Percentiles rank a stretch among this genome's conserved stretches.
These are phyloP conservation scores for Eucalyptus regnans DNA, from an alignment of 345 rosid species.

Conservation along the genomic window DNA sequence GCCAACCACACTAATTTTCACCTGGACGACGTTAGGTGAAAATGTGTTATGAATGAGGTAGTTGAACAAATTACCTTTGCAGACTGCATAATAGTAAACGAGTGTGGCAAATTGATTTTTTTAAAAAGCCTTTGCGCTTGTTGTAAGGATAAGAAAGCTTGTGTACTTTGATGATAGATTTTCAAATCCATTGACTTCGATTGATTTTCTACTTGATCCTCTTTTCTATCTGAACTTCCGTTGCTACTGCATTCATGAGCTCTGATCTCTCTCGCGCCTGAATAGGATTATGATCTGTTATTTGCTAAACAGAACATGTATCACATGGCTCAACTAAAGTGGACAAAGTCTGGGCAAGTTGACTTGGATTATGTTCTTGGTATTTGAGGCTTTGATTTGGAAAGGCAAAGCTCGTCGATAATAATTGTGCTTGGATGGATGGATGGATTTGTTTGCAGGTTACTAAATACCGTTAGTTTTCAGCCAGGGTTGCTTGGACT, in stretches of 20 bases:
- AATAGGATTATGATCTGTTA: background rate
- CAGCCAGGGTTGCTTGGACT: background rate
- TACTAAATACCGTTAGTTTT: background rate
- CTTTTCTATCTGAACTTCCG: background rate
- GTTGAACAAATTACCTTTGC: slow-evolving; percentile 96
- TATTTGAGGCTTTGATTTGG: slow-evolving; percentile 95
- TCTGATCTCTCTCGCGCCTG: background rate
- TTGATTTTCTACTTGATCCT: background rate
- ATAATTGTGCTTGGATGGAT: background rate
- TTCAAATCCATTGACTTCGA: background rate
- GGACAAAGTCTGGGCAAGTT: slow-evolving; percentile 71
- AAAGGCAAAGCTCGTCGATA: slow-evolving; percentile 26
- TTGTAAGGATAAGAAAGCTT: background rate
- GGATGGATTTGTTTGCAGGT: background rate
- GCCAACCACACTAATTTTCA: slow-evolving; percentile 83
- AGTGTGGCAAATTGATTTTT: slow-evolving; percentile 3
- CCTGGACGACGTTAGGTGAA: slow-evolving; percentile 72
- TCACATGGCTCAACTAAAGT: slow-evolving; percentile 63
- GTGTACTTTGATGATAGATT: background rate
- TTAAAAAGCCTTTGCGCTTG: background rate
- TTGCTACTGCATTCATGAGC: background rate
- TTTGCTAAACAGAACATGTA: slow-evolving; percentile 48
- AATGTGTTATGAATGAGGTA: slow-evolving; percentile 93
- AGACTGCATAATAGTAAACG: slow-evolving; percentile 76
- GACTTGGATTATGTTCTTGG: slow-evolving; percentile 96